A percentile compares a stretch with the other conserved stretches of the same genome.
phyloP scores from a whole-genome alignment of 352 stramenopile species.

The Globisporangium ultimum region DNA sequence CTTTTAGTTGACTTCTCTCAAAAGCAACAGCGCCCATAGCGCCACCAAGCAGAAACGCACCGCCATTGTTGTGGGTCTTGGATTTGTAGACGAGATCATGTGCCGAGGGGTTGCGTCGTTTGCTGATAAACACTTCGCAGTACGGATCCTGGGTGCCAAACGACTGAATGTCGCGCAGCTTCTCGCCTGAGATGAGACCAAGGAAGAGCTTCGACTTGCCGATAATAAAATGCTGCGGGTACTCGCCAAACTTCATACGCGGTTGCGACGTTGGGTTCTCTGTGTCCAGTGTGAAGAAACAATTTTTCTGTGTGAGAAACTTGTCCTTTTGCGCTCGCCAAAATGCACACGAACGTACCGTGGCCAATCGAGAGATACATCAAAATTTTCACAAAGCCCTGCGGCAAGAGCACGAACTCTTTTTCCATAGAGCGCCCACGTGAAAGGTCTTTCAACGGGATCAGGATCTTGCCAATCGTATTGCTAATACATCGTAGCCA shows the following conservation, averaged over 20 bases:
- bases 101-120: slow-evolving; percentile 26
- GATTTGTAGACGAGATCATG: slow-evolving; percentile 66
- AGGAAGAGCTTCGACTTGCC: slow-evolving; percentile 71
- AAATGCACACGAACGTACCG: slow-evolving; percentile 20
- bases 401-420: slow-evolving; percentile 67
- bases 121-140: slow-evolving; percentile 70
- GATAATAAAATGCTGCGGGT: slow-evolving; percentile 73
- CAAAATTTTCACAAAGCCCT: slow-evolving; percentile 64
- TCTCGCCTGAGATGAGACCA: slow-evolving; percentile 61
- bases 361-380: slow-evolving; percentile 71
- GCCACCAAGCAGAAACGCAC: slow-evolving; percentile 12
- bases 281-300: slow-evolving; percentile 9
- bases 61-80: slow-evolving; percentile 78
- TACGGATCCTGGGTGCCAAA: slow-evolving; percentile 76
- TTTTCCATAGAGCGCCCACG: slow-evolving; percentile 77
- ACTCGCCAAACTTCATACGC: slow-evolving; percentile 63
- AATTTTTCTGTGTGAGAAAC: background rate
- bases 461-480: slow-evolving; percentile 61
- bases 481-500: slow-evolving; percentile 28
- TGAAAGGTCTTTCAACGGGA: slow-evolving; percentile 68
- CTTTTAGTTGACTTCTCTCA: background rate
- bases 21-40: background rate
- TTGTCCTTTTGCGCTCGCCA: too few species aligned
- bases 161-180: slow-evolving; percentile 71
- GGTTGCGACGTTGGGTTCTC: slow-evolving; percentile 70